Base-by-base conservation (phyloP, 305 asterid species). In the Fraxinus greggii region DNA sequence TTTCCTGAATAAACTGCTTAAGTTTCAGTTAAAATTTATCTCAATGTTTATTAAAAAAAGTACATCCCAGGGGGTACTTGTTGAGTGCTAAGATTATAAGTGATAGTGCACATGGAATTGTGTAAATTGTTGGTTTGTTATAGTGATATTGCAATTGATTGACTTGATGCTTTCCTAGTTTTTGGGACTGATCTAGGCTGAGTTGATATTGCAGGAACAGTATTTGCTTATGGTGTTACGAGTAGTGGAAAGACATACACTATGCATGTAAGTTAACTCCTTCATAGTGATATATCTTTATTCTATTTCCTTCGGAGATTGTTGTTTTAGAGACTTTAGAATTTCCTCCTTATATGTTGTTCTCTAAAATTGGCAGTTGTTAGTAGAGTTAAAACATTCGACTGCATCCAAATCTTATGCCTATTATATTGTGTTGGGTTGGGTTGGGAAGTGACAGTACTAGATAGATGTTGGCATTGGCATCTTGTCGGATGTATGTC, bases 241-340 rank as follows among this genome's bases (percentile, higher is more conserved):
- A 97, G 98, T 85, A 97, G 99, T 89, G 99, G 99, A 85, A 97
- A 97, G 93, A 97, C 99, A 26, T 97, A 97, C 86, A 97, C 98
- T 69, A 97, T 97, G 99, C 99, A 97, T 88, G 99, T 97, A 90
- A 90, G 98, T 88, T 59, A 77, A 74, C 82, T 82, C 69, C 79
- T 69, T 31, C 77, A 61, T 29, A 29, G 38, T 83, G 85, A 33
- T 82, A 54, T 80, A 48, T 29, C 77, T 36, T 77, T 21, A 8
- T 70, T 31, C 42, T 70, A 12, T 32, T 32, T 81, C 79, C 9
- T 35, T 76, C 40, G 38, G 69, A 65, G 28, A 72, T 54, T 21
- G 24, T 70, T 81, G 78, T 40, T 65, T 72, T 79, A 79, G 78
- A 12, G 74, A 70, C 75, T 65, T 51, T 19, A 33, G 72, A 79